A percentile compares a stretch with the other conserved stretches of the same genome.
Conservation (phyloP, 768 basidiomycete genomes). For the Chalciporus chontae region DNA sequence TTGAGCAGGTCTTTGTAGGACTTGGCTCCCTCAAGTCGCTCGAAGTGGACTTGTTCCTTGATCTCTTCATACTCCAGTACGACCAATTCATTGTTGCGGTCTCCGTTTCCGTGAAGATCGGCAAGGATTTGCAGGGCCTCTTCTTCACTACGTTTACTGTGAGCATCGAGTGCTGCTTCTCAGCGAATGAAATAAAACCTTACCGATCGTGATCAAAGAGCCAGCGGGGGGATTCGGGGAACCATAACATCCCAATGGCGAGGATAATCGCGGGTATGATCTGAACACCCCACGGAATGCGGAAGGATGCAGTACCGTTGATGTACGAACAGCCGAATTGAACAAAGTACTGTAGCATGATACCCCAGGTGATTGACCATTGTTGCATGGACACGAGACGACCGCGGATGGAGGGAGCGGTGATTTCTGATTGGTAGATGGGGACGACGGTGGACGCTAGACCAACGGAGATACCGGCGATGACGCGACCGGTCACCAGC, state of each 20-base stretch:
- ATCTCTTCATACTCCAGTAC: constrained; percentile 71
- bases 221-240: constrained; percentile 73
- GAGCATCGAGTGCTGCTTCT: not conserved
- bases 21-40: constrained; percentile 68
- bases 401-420: constrained; percentile 68
- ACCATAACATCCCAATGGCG: constrained; percentile 59
- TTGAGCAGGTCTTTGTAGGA: constrained; percentile 65
- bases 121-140: constrained; percentile 73
- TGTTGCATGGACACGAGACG: constrained; percentile 76
- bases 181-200: not conserved
- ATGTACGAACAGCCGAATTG: constrained; percentile 72
- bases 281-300: constrained; percentile 78
- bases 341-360: constrained; percentile 71
- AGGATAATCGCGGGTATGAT: constrained; percentile 75
- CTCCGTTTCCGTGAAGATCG: constrained; percentile 64
- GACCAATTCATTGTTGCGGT: constrained; percentile 57
- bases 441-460: constrained; percentile 65
- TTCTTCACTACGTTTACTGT: constrained; percentile 25
- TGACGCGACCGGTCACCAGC: constrained; percentile 67
- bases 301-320: constrained; percentile 66
- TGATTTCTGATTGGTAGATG: constrained; percentile 73
- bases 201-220: constrained; percentile 60
- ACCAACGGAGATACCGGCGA: constrained; percentile 66
- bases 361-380: constrained; percentile 81
- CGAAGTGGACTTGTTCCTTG: constrained; percentile 49